phyloP scores from a whole-genome alignment of 495 filamentous ascomycete species.

The Penicillium chermesinum region DNA sequence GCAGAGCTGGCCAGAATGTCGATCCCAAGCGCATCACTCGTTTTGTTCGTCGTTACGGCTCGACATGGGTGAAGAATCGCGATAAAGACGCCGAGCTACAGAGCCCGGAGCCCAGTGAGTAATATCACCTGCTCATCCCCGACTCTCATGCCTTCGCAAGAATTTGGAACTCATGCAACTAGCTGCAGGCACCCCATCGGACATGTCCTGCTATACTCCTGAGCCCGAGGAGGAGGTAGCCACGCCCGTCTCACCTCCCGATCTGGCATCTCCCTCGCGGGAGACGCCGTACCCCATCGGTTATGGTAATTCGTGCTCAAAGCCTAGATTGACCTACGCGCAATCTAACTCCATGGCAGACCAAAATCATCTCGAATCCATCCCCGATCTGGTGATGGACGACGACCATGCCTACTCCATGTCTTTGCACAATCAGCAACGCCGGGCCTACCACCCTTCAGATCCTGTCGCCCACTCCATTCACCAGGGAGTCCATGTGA shows the following conservation, averaged over 20 bases:
- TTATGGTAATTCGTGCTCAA: constrained; percentile 12
- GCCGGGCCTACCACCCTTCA: neutral
- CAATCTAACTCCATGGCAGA: constrained; percentile 9
- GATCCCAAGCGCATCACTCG: constrained; percentile 37
- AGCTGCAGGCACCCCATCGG: constrained; percentile 35
- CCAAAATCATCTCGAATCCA: constrained; percentile 16
- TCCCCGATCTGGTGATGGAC: constrained; percentile 25
- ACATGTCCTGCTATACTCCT: constrained; percentile 41
- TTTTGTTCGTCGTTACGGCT: constrained; percentile 34
- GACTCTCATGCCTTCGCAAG: neutral
- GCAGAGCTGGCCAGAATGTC: constrained; percentile 33
- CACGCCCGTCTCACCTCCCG: constrained; percentile 34
- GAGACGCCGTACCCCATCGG: constrained; percentile 21
- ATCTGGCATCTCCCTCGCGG: constrained; percentile 27
- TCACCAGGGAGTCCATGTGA: constrained; percentile 1
- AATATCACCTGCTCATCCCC: too few relatives aligned
- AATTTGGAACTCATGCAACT: neutral
- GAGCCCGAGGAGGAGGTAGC: constrained; percentile 28
- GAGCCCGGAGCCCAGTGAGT: constrained; percentile 37
- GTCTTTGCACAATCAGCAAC: constrained; percentile 10
- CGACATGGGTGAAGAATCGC: constrained; percentile 19
- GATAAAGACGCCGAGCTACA: constrained; percentile 18
- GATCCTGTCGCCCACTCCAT: constrained; percentile 1
- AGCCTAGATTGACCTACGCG: neutral
- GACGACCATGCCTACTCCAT: constrained; percentile 15